Base-by-base conservation (phyloP, 768 basidiomycete species). In the Cyathus striatus region DNA sequence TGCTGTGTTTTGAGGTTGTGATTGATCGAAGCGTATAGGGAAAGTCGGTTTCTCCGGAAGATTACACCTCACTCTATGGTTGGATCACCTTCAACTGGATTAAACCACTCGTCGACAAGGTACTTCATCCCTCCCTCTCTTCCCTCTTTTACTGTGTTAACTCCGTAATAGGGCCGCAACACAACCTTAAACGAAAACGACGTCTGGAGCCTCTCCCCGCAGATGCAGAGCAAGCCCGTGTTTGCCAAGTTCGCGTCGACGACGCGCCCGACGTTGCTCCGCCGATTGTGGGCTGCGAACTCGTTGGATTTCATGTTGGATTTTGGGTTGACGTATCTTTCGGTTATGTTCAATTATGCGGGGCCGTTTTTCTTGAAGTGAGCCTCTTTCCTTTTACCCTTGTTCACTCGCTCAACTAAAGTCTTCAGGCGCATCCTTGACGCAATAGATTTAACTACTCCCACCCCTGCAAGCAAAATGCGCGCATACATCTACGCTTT, bases 311-410 rank as follows among this genome's bases (percentile, higher is more conserved):
- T 78, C 20, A 53, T 70, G 74, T 70, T 45, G 20, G 66, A 38
- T n/a, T 14, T 33, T n/a, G n/a, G n/a, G n/a, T n/a, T n/a, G n/a
- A 89, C 90, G 0, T 63, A 83, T 45, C 55, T 83, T 43, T 81
- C 81, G 50, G 81, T 92, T 23, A 23, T 75, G 0, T 84, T 90
- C 64, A 86, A 85, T 51, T 95, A 92, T 61, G 72, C 80, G 0
- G 76, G 78, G 0, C 92, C 93, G 5, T 92, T 82, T 66, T 92
- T 94, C 67, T 71, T 96, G 34, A 90, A 88, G 78, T 80, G 38
- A 43, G 73, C 62, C 4, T 25, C 40, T 17, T 38, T 26, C n/a
- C 22, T 20, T 23, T 38, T n/a, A 13, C 7, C 21, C 24, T 34
- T 10, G 16, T 23, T 14, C 17, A 17, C 16, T 34, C 38, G 20